phyloP scores from a whole-genome alignment of 2,329 filamentous ascomycete genomes.

The Arthrobotrys iridis region DNA sequence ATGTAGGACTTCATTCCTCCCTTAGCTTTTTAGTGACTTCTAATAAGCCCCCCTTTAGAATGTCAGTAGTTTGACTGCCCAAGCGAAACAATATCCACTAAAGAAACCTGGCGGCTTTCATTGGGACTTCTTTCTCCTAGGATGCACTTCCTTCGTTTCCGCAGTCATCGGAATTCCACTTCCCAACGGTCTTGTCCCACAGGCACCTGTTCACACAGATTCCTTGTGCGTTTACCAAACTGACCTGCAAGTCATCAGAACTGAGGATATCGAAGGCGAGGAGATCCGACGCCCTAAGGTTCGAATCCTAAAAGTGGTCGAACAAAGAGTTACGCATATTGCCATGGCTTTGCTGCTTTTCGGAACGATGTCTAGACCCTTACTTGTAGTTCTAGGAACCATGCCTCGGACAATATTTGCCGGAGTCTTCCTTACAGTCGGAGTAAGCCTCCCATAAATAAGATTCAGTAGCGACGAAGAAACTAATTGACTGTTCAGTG shows the following conservation, averaged over 20 bases:
- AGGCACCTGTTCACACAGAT: constrained; percentile 83
- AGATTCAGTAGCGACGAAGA: too few relatives aligned
- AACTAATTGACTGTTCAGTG: constrained; percentile 69
- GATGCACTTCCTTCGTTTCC: constrained; percentile 78
- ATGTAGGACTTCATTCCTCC: constrained; percentile 59
- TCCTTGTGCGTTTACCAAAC: constrained; percentile 77
- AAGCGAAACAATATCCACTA: constrained; percentile 83
- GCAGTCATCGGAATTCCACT: constrained; percentile 81
- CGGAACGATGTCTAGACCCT: constrained; percentile 79
- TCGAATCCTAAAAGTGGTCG: constrained; percentile 70
- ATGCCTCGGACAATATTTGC: constrained; percentile 73
- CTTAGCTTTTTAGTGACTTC: neutral
- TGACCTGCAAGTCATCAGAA: constrained; percentile 65
- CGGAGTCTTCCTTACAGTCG: constrained; percentile 48
- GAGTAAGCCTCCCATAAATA: constrained; percentile 14
- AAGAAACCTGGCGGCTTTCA: constrained; percentile 84
- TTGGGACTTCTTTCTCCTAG: constrained; percentile 84
- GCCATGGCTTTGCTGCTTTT: constrained; percentile 80
- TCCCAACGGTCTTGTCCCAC: constrained; percentile 83
- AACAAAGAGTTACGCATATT: constrained; percentile 81
- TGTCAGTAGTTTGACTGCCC: constrained; percentile 65
- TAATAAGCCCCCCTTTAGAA: constrained; percentile 59
- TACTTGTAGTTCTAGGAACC: constrained; percentile 77
- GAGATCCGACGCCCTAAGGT: constrained; percentile 59
- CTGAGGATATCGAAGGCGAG: constrained; percentile 68